These are phyloP conservation scores for Coemansia sp. DNA, from an alignment of 192 early-diverging fungal genomes.

Conservation along the genomic window DNA sequence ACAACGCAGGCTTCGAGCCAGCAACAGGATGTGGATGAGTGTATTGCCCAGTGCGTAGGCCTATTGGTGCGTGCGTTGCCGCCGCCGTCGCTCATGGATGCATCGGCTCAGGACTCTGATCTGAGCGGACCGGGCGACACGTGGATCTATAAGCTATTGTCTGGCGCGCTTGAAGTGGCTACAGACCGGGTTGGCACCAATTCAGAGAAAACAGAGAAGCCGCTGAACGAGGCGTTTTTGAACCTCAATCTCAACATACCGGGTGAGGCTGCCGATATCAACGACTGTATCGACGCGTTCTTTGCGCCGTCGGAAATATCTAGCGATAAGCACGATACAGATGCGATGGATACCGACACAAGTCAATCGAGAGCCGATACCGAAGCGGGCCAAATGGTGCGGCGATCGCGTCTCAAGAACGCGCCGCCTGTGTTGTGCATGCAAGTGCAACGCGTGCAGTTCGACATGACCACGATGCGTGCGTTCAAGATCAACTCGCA, in stretches of 20 bases:
- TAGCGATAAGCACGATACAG: not conserved
- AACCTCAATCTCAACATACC: constrained; percentile 46
- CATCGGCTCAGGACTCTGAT: constrained; percentile 8
- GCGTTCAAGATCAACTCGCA: constrained; percentile 71
- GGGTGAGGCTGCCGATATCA: constrained; percentile 27
- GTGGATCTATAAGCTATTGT: constrained; percentile 43
- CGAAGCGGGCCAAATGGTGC: not conserved
- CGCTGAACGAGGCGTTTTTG: constrained; percentile 26
- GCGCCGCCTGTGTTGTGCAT: constrained; percentile 72
- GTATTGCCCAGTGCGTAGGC: constrained; percentile 67
- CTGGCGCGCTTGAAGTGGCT: constrained; percentile 28
- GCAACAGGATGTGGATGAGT: constrained; percentile 79
- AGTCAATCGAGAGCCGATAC: too few species aligned
- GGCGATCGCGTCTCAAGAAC: constrained; percentile 23
- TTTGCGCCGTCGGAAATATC: constrained; percentile 36
- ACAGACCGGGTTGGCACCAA: not conserved
- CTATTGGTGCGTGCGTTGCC: constrained; percentile 63
- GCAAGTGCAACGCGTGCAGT: constrained; percentile 70
- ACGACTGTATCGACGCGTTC: constrained; percentile 42
- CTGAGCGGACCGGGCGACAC: constrained; percentile 14
- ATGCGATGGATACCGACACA: constrained; percentile 10
- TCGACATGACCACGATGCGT: constrained; percentile 55
- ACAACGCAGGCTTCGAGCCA: not conserved
- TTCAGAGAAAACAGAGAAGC: not conserved
- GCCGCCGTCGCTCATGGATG: constrained; percentile 15